These are phyloP conservation scores for Chaetomium globosum DNA, from an alignment of 2,329 filamentous ascomycete genomes.

Conservation along the genomic window DNA sequence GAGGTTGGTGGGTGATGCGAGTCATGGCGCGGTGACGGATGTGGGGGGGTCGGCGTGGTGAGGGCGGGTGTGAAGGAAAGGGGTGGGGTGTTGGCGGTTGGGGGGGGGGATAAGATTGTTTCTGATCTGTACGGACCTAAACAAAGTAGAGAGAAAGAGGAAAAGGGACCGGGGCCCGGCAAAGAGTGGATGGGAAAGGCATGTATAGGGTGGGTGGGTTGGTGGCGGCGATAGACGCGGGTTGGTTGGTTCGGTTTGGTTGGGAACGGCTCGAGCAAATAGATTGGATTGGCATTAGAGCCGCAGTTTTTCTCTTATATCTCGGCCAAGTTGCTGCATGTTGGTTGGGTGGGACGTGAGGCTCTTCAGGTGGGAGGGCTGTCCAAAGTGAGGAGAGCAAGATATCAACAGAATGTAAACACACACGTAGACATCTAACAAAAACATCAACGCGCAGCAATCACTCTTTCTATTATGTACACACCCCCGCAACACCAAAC, in stretches of 20 bases:
- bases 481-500: not conserved
- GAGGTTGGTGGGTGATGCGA: slow-evolving; percentile 83
- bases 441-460: no score
- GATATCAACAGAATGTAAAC: not conserved
- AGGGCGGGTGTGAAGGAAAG: slow-evolving; percentile 36
- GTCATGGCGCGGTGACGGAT: slow-evolving; percentile 88
- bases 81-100: no score
- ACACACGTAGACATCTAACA: not conserved
- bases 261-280: not conserved
- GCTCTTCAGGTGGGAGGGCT: no score
- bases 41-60: slow-evolving; percentile 39
- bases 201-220: not conserved
- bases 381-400: no score
- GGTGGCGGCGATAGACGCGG: not conserved
- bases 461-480: not conserved
- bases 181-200: no score
- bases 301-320: not conserved
- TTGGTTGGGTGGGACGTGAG: not conserved
- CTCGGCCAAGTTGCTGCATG: not conserved
- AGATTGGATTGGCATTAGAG: not conserved
- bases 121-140: not conserved
- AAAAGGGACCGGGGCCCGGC: no score
- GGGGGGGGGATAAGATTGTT: not conserved
- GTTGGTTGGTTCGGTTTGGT: not conserved
- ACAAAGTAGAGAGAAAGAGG: not conserved